Evolutionary conservation across 1,284 basidiomycete species (phyloP).

Genomic region (Apiotrichum veenhuisii): DNA sequence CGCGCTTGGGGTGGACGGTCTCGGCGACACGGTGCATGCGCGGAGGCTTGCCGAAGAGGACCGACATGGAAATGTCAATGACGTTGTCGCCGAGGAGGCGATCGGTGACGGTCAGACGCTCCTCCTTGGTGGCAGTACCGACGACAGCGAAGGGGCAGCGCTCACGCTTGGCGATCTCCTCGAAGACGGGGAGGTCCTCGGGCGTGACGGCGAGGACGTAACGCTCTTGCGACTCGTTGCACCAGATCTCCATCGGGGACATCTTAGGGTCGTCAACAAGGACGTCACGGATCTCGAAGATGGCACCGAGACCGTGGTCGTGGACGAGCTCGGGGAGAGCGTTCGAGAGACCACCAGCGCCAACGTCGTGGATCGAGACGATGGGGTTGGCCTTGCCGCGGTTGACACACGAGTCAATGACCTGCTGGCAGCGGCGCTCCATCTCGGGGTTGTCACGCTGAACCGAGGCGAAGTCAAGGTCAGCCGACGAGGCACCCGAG

Average conservation of each 20-base stretch:
- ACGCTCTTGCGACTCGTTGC: constrained; percentile 97
- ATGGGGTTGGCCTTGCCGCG: constrained; percentile 70
- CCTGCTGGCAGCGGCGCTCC: constrained; percentile 94
- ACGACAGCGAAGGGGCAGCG: constrained; percentile 85
- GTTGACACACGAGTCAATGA: constrained; percentile 85
- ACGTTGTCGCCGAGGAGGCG: constrained; percentile 71
- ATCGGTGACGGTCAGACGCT: constrained; percentile 86
- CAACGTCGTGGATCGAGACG: constrained; percentile 96
- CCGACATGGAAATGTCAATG: constrained; percentile 88
- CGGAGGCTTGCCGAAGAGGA: constrained; percentile 93
- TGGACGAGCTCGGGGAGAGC: constrained; percentile 96
- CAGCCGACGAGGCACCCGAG: constrained; percentile 79
- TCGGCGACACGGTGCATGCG: constrained; percentile 76
- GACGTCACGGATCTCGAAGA: constrained; percentile 92
- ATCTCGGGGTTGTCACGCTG: constrained; percentile 98
- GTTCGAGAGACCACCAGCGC: constrained; percentile 94
- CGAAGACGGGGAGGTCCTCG: constrained; percentile 59
- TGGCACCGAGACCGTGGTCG: constrained; percentile 83
- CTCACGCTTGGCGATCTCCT: constrained; percentile 76
- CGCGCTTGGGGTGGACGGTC: constrained; percentile 56
- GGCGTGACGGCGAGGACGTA: constrained; percentile 86
- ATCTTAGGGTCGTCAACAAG: constrained; percentile 86
- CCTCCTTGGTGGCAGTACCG: constrained; percentile 74
- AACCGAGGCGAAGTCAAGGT: constrained; percentile 94
- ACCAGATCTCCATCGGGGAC: constrained; percentile 99